These are phyloP conservation scores for Boletus insuetus DNA, from an alignment of 768 basidiomycete species.

Conservation along the genomic window DNA sequence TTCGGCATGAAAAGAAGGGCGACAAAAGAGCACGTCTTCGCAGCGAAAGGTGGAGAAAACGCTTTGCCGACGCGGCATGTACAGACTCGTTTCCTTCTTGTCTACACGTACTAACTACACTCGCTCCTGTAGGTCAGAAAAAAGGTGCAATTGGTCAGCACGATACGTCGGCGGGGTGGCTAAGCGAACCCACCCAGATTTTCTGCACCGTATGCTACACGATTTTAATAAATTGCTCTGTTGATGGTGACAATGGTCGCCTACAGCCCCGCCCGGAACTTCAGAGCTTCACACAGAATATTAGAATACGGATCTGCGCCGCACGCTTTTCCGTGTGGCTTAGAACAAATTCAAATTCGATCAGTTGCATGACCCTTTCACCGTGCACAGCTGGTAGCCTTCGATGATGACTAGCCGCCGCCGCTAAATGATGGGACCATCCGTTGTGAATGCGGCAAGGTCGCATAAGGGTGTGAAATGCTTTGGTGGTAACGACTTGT, in stretches of 20 bases:
- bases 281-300: conserved; percentile 4
- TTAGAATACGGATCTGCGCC: conserved; percentile 10
- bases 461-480: conserved; percentile 7
- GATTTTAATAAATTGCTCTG: neutral
- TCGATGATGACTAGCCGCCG: conserved; percentile 3
- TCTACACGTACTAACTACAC: conserved; percentile 12
- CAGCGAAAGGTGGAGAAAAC: conserved; percentile 76
- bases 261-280: conserved; percentile 3
- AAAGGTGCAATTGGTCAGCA: conserved; percentile 77
- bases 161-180: conserved; percentile 74
- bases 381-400: conserved; percentile 16
- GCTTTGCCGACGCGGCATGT: conserved; percentile 75
- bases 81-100: conserved; percentile 5
- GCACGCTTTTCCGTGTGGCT: conserved; percentile 7
- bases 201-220: conserved; percentile 5
- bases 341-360: conserved; percentile 1
- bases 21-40: conserved; percentile 69
- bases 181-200: conserved; percentile 26
- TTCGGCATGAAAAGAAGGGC: conserved; percentile 82
- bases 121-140: conserved; percentile 62
- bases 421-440: neutral
- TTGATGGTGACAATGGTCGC: conserved; percentile 5
- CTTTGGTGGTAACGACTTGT: conserved; percentile 3
- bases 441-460: conserved; percentile 2
- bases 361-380: conserved; percentile 6